Conservation (phyloP, 495 filamentous ascomycete genomes). For the Friedmanniomyces endolithicus region DNA sequence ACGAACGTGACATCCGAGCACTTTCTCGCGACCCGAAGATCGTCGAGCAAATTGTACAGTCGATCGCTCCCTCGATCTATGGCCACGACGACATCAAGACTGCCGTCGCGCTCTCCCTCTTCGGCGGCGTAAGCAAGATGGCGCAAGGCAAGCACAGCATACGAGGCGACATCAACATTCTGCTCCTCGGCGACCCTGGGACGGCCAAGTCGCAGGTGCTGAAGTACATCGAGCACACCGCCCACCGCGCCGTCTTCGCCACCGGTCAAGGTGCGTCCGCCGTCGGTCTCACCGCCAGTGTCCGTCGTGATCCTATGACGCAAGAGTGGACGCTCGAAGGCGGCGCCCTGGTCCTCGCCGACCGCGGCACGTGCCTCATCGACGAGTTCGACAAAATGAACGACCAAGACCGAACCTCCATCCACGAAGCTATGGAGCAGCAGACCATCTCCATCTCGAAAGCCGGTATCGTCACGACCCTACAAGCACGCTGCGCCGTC, state of each 20-base stretch:
- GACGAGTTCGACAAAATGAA: slow-evolving; percentile 99
- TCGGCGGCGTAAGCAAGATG: slow-evolving; percentile 87
- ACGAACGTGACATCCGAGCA: slow-evolving; percentile 81
- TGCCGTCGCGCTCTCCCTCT: slow-evolving; percentile 83
- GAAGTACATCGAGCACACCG: slow-evolving; percentile 96
- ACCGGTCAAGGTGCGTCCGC: slow-evolving; percentile 95
- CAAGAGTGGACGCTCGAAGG: slow-evolving; percentile 98
- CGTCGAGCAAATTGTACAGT: slow-evolving; percentile 85
- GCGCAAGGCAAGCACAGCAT: slow-evolving; percentile 78
- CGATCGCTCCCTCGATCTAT: slow-evolving; percentile 94
- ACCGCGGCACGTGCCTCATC: slow-evolving; percentile 90
- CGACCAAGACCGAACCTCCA: slow-evolving; percentile 93
- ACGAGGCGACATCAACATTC: slow-evolving; percentile 95
- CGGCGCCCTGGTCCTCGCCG: slow-evolving; percentile 88
- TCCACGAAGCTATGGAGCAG: slow-evolving; percentile 99
- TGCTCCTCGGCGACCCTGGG: slow-evolving; percentile 93
- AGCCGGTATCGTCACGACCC: slow-evolving; percentile 93
- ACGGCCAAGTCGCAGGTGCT: slow-evolving; percentile 97
- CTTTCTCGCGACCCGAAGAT: slow-evolving; percentile 82
- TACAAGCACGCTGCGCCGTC: slow-evolving; percentile 95
- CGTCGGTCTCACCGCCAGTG: slow-evolving; percentile 94
- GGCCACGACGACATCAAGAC: slow-evolving; percentile 97
- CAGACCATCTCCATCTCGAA: slow-evolving; percentile 99
- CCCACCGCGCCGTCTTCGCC: slow-evolving; percentile 93
- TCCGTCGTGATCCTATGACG: slow-evolving; percentile 90